Evolutionary conservation across 2,329 filamentous ascomycete species (phyloP), one percentile per base, ranked within the genome.

Genomic region (Fusarium sp.): DNA sequence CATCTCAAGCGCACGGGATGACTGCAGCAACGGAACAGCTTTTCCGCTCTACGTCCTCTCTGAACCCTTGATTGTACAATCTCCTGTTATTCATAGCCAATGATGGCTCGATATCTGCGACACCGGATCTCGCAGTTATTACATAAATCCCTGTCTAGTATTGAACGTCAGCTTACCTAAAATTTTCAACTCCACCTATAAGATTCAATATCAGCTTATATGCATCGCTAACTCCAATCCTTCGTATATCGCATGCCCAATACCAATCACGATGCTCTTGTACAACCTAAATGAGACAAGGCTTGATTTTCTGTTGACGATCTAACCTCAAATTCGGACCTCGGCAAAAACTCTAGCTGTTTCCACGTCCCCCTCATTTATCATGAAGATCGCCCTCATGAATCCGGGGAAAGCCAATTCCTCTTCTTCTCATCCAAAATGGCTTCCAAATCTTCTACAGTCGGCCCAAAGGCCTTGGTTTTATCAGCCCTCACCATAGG

Each of bases 301-400:
- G 8, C 14, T 9, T 41, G 51, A 3, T 18, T 41, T 38, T 30
- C 20, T 13, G 24, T 38, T 24, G 53, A 42, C 53, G 53, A 44
- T 32, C 53, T 56, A 56, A 24, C 26, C 36, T 56, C 26, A 12
- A 55, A 44, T 42, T 56, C 53, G 53, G 53, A 8, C 53, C 53
- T 56, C 53, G 53, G 53, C 26, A 56, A 44, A 32, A 32, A 36
- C 9, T 48, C 3, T 32, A 48, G 41, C 18, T 48, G 20, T 36
- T 53, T 35, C 61, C 44, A 63, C 61, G 39, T 63, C 57, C 62
- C 62, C 62, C 51, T 65, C 62, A 45, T 65, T 45, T 36, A 45
- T 39, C 30, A 50, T 58, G 32, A 22, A 22, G 36, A 47, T 28
- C 32, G 10, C 51, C 26, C 26, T 47, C 12, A 9, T 15, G 39